Percentiles rank a stretch among this genome's conserved stretches.
Evolutionary conservation across 2,329 filamentous ascomycete species (phyloP).

Genomic region (Cordyceps pruinosa): DNA sequence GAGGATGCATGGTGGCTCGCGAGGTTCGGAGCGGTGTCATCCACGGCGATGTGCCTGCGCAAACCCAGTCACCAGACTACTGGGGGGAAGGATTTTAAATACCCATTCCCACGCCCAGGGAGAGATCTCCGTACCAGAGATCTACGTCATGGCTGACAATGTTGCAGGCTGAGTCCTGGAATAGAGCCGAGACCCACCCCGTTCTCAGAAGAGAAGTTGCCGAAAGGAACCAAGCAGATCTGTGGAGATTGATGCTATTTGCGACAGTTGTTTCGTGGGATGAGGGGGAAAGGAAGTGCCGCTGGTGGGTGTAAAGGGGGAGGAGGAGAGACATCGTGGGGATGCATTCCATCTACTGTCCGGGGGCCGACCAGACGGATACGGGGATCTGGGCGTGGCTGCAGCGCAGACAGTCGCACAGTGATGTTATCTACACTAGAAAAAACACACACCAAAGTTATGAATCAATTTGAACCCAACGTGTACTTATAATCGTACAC

Average conservation of each 20-base stretch:
- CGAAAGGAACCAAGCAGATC: background rate
- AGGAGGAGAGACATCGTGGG: too few relatives aligned
- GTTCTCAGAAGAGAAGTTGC: background rate
- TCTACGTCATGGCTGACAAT: constrained; percentile 2
- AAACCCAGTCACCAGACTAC: background rate
- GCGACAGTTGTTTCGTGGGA: too few relatives aligned
- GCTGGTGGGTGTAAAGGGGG: too few relatives aligned
- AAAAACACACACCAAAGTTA: too few relatives aligned
- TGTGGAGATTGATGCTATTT: background rate
- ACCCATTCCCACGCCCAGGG: background rate
- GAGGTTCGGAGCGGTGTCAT: background rate
- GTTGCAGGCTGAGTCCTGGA: background rate
- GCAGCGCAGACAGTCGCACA: too few relatives aligned
- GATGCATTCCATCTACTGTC: too few relatives aligned
- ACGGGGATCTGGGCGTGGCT: too few relatives aligned
- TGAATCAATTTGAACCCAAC: too few relatives aligned
- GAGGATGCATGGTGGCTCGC: background rate
- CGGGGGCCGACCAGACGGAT: too few relatives aligned
- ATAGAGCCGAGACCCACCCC: background rate
- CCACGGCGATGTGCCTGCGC: background rate
- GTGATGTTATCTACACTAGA: too few relatives aligned
- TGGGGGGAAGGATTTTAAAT: background rate
- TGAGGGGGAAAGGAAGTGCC: too few relatives aligned
- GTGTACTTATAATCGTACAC: too few relatives aligned
- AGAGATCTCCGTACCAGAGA: background rate